phyloP scores from a whole-genome alignment of 805 yeast genomes.

The Naumovozyma castellii region DNA sequence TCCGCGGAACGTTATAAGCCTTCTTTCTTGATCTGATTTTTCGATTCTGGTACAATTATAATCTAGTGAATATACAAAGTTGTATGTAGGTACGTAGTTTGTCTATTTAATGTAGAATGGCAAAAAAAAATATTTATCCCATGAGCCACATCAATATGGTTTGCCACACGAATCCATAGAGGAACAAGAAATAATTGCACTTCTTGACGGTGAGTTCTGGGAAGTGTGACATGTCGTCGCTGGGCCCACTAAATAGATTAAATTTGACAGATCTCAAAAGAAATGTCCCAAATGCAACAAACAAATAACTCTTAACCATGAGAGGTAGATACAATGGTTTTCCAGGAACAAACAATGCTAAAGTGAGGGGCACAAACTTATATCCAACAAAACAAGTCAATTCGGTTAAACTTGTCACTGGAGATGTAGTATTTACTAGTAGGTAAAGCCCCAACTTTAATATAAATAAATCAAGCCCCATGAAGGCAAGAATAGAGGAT shows the following conservation, averaged over 20 bases:
- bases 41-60: no score
- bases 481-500: constrained; percentile 76
- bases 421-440: constrained; percentile 31
- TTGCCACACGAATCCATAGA: constrained; percentile 78
- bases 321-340: constrained; percentile 33
- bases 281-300: constrained; percentile 53
- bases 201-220: constrained; percentile 62
- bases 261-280: constrained; percentile 47
- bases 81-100: no score
- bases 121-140: constrained; percentile 22
- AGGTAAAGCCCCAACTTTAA: constrained; percentile 78
- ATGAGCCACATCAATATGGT: constrained; percentile 66
- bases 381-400: constrained; percentile 85
- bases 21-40: no score
- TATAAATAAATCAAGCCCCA: constrained; percentile 63
- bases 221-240: constrained; percentile 36
- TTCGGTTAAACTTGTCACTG: constrained; percentile 56
- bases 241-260: constrained; percentile 38
- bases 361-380: constrained; percentile 74
- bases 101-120: neutral
- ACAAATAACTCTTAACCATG: constrained; percentile 40
- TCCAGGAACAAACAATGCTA: constrained; percentile 45
- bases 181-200: constrained; percentile 77
- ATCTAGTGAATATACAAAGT: no score
- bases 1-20: no score